phyloP scores from a whole-genome alignment of 2,329 filamentous ascomycete genomes.

The Diplodia corticola region DNA sequence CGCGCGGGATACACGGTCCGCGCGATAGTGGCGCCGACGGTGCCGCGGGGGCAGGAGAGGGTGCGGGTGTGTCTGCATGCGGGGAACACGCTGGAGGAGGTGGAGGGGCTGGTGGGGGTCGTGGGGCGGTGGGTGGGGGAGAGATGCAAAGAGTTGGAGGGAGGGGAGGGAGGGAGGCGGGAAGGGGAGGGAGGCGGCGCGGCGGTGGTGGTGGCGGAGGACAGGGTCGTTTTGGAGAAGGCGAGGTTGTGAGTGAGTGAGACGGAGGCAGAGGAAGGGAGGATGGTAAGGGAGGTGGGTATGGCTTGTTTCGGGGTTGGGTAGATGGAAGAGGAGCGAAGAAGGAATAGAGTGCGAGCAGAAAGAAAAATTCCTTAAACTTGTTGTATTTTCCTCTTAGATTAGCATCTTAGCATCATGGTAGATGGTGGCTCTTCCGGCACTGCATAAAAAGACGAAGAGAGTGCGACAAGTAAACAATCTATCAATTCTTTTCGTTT shows the following conservation, averaged over 20 bases:
- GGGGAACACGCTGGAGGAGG: slow-evolving; percentile 41
- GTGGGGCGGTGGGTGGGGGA: not conserved
- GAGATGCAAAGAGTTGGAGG: not conserved
- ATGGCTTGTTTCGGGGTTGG: not conserved
- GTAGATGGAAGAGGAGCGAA: no score
- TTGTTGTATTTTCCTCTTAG: not conserved
- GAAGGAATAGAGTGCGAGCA: no score
- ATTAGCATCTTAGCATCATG: not conserved
- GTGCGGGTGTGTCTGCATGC: slow-evolving; percentile 47
- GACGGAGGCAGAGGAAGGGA: not conserved
- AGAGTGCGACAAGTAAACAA: not conserved
- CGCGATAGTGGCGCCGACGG: slow-evolving; percentile 44
- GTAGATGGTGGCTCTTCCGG: not conserved
- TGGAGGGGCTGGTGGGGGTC: slow-evolving; percentile 34
- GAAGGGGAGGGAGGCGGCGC: not conserved
- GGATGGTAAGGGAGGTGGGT: not conserved
- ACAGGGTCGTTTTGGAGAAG: not conserved
- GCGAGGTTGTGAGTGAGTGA: not conserved
- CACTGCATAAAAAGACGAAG: not conserved
- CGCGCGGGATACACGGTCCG: slow-evolving; percentile 36
- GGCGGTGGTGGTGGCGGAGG: not conserved
- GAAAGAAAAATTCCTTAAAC: not conserved
- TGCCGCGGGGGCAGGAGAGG: slow-evolving; percentile 43
- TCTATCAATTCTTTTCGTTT: not conserved
- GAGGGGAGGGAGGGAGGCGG: not conserved